A percentile compares a stretch with the other conserved stretches of the same genome.
Evolutionary conservation across 192 early-diverging fungal genomes (phyloP).

Genomic region (Endogone sp.): DNA sequence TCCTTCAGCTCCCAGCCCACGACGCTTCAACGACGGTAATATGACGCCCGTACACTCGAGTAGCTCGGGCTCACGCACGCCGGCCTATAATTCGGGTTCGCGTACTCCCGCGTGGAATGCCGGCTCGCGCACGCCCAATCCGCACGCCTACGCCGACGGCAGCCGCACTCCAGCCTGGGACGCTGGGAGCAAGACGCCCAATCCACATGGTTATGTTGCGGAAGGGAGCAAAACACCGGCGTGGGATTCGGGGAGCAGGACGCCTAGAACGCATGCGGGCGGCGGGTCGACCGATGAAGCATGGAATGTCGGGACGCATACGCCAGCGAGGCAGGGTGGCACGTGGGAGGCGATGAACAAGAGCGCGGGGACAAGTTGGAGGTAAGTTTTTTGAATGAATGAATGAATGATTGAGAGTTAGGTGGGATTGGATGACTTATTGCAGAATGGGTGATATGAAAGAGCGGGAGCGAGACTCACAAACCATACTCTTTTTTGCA

Average conservation of each 20-base stretch:
- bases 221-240: slow-evolving; percentile 46
- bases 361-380: neutral
- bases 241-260: slow-evolving; percentile 57
- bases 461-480: too few species aligned
- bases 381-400: neutral
- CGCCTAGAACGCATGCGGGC: slow-evolving; percentile 37
- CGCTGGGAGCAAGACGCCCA: slow-evolving; percentile 51
- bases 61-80: slow-evolving; percentile 41
- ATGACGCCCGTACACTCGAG: slow-evolving; percentile 42
- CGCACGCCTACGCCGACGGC: slow-evolving; percentile 23
- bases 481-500: too few species aligned
- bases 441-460: too few species aligned
- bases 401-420: too few species aligned
- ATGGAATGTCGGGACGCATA: slow-evolving; percentile 38
- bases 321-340: slow-evolving; percentile 67
- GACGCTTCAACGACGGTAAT: slow-evolving; percentile 37
- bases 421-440: too few species aligned
- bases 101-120: slow-evolving; percentile 55
- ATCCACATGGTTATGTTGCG: slow-evolving; percentile 28
- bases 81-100: slow-evolving; percentile 28
- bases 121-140: slow-evolving; percentile 48
- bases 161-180: slow-evolving; percentile 53
- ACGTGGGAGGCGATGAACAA: slow-evolving; percentile 9
- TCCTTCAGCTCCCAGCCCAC: slow-evolving; percentile 21
- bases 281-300: slow-evolving; percentile 5